Base-by-base conservation (phyloP, 176 grass and related monocot species). In the Raddia distichophylla region DNA sequence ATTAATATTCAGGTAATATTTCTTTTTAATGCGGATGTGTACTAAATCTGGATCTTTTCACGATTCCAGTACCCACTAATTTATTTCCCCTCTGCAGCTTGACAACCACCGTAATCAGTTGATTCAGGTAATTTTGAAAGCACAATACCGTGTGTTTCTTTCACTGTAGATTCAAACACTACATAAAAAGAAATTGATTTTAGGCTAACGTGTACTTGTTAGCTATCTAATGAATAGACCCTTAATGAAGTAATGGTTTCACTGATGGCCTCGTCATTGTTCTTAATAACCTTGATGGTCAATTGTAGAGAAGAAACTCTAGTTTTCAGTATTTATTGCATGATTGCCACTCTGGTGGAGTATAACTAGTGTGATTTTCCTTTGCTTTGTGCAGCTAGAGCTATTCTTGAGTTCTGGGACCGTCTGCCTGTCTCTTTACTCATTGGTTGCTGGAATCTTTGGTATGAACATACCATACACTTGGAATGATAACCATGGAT, bases 71-170 rank as follows among this genome's bases (percentile, higher is more conserved):
- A 67, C 75, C 44, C 44, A 87, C 67, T 69, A 67, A 55, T 45
- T 51, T 87, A 67, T 48, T 74, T 58, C 10, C 51, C 18, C 15
- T 16, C 0, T 76, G 77, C 87, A 99, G 97, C 97, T 99, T 76
- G 97, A 96, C 70, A 99, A 99, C 80, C 97, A 96, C 79, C 93
- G 97, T 87, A 99, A 99, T 91, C 97, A 96, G 84, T 93, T 99
- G 83, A 99, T 99, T 91, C 97, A 99, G 97, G 97, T 99, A 82
- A 81, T 62, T 37, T 71, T 12, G 14, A 34, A 60, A 50, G 17
- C 15, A 40, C 74, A 43, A 54, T 6, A 49, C 22, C 76, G 71
- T 40, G 12, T 71, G 51, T 71, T 77, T 73, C 3, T 55, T 54
- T 68, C 55, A 7, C 14, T 67, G 27, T 71, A 55, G 35, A 78